A percentile compares a stretch with the other conserved stretches of the same genome.
Conservation (phyloP, 2,329 filamentous ascomycete genomes). For the Hymenoscyphus scutula region DNA sequence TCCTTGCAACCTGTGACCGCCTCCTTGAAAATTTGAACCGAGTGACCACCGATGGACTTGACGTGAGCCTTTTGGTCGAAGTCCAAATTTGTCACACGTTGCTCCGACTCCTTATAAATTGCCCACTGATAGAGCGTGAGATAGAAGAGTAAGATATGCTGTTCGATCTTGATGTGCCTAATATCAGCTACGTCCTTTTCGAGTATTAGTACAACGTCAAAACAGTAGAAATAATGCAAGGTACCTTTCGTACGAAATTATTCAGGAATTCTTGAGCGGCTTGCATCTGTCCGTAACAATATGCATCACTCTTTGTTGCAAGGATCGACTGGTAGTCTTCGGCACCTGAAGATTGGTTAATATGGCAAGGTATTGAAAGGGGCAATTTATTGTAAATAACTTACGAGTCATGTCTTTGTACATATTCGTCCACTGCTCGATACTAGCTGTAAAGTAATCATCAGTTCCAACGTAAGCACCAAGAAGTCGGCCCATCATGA, state of each 20-base stretch:
- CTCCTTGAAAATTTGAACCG: constrained; percentile 6
- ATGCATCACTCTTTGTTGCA: neutral
- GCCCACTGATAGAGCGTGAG: constrained; percentile 48
- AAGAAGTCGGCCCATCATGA: constrained; percentile 55
- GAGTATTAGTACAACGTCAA: constrained; percentile 13
- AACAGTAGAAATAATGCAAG: neutral
- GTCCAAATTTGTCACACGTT: constrained; percentile 50
- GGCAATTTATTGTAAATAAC: constrained; percentile 9
- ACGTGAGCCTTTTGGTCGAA: constrained; percentile 37
- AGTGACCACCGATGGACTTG: constrained; percentile 2
- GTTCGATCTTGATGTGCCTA: constrained; percentile 44
- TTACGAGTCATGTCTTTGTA: constrained; percentile 44
- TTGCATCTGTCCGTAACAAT: constrained; percentile 45
- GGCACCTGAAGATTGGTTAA: neutral
- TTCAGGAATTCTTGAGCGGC: constrained; percentile 54
- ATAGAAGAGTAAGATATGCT: constrained; percentile 44
- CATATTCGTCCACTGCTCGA: constrained; percentile 44
- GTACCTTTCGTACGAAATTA: constrained; percentile 35
- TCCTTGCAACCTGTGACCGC: neutral
- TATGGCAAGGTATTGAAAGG: neutral
- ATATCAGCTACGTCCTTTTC: constrained; percentile 42
- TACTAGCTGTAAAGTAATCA: constrained; percentile 43
- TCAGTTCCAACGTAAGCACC: constrained; percentile 54
- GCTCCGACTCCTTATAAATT: constrained; percentile 54
- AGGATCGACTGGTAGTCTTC: neutral